Evolutionary conservation across 2,329 filamentous ascomycete species (phyloP), one percentile per base, ranked within the genome.

Genomic region (Aspergillus uvarum): DNA sequence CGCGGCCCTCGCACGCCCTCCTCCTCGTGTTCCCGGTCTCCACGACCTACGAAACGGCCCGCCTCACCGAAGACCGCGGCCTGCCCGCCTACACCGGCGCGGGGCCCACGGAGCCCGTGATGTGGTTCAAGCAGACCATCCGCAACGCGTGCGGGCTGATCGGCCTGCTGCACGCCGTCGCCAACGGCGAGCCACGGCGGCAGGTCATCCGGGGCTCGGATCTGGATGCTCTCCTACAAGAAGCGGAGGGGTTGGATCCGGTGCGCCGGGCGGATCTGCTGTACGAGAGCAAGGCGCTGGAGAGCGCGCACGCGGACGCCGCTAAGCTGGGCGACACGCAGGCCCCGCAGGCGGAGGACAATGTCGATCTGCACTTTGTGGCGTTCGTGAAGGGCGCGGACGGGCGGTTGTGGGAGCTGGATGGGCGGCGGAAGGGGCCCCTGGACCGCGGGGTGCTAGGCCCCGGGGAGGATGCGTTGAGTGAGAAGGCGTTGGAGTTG

Each of bases 51-150:
- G 90, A 96, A 78, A 84, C 83, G 61, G 87, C 89, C 72, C 89
- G 93, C 32, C 75, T 84, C 59, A 81, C 85, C 48, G 93, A 96
- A 80, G 93, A 97, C 77, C 79, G 80, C 54, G 74, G 82, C 22
- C 79, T 80, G 47, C 66, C 79, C 2, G 85, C 87, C 44, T 96
- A 96, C 79, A 73, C 75, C 0, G 89, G 89, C 48, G 82, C 81
- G 19, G 92, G 92, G 1, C 77, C 83, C 0, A 72, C 70, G 0
- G 91, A 97, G 72, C 88, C 91, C 5, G 91, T 97, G 0, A 71
- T 96, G 7, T 99, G 94, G 95, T 98, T 93, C 83, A 90, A 87
- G 68, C 94, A 98, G 80, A 98, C 93, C 0, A 97, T 98, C 69
- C 85, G 90, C 62, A 96, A 98, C 74, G 92, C 94, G 0, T 98